Percentiles rank a stretch among this genome's conserved stretches.
phyloP scores from a whole-genome alignment of 106 monocot species.

The Ottelia alismoides region DNA sequence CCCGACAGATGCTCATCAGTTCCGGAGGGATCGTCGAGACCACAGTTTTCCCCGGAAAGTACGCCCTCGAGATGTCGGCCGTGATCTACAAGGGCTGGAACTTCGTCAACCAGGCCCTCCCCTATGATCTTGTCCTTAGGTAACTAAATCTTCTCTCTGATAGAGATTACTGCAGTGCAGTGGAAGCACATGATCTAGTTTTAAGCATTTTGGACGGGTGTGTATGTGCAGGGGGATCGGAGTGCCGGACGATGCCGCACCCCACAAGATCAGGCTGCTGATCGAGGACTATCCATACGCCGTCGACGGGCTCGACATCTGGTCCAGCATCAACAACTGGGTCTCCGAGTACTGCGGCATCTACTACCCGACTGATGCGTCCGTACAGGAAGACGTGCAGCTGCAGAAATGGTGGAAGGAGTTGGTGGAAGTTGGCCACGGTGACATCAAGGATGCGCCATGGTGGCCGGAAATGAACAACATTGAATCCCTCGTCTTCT shows the following conservation, averaged over 20 bases:
- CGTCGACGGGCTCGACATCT: too few relatives aligned
- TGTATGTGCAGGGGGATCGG: slow-evolving; percentile 56
- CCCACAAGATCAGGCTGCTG: slow-evolving; percentile 44
- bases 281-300: too few relatives aligned
- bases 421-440: slow-evolving; percentile 50
- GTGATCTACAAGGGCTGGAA: slow-evolving; percentile 43
- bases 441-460: slow-evolving; percentile 52
- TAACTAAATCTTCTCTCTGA: too few relatives aligned
- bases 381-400: too few relatives aligned
- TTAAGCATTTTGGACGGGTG: too few relatives aligned
- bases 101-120: slow-evolving; percentile 32
- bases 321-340: slow-evolving; percentile 62
- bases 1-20: slow-evolving; percentile 38
- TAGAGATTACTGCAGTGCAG: too few relatives aligned
- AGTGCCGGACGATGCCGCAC: slow-evolving; percentile 13
- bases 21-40: slow-evolving; percentile 30
- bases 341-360: slow-evolving; percentile 42
- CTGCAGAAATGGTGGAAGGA: slow-evolving; percentile 54
- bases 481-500: slow-evolving; percentile 13
- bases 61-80: slow-evolving; percentile 34
- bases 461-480: slow-evolving; percentile 62
- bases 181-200: too few relatives aligned
- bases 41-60: slow-evolving; percentile 35
- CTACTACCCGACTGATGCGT: too few relatives aligned
- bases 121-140: slow-evolving; percentile 35